Conservation (phyloP, 202 grass and related monocot genomes). For the Carex arenaria region DNA sequence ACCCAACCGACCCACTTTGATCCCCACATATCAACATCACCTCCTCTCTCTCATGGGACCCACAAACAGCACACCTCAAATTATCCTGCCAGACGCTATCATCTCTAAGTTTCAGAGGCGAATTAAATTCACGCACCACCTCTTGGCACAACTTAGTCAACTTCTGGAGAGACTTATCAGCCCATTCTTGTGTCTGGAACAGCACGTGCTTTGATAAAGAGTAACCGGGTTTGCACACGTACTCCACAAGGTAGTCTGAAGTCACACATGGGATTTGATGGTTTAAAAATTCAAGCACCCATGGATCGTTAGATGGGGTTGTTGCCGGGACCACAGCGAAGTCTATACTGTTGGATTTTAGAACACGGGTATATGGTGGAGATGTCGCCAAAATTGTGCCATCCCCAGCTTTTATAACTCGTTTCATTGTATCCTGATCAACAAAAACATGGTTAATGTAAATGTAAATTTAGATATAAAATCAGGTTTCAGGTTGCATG, state of each 20-base stretch:
- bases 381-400: slow-evolving; percentile 78
- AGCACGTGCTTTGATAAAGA: slow-evolving; percentile 63
- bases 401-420: slow-evolving; percentile 68
- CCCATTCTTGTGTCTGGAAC: slow-evolving; percentile 49
- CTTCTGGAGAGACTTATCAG: slow-evolving; percentile 47
- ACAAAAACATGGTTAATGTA: not conserved
- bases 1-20: slow-evolving; percentile 43
- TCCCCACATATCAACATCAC: slow-evolving; percentile 85
- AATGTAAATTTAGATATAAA: not conserved
- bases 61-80: slow-evolving; percentile 47
- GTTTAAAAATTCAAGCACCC: slow-evolving; percentile 63
- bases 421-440: slow-evolving; percentile 79
- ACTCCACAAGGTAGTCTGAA: slow-evolving; percentile 74
- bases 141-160: slow-evolving; percentile 46
- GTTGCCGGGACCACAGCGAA: slow-evolving; percentile 52
- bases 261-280: slow-evolving; percentile 55
- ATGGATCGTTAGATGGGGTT: slow-evolving; percentile 57
- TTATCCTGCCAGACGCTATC: slow-evolving; percentile 19
- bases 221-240: slow-evolving; percentile 58
- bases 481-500: not conserved
- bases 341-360: slow-evolving; percentile 46
- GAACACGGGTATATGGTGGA: slow-evolving; percentile 68
- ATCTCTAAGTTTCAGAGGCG: slow-evolving; percentile 11
- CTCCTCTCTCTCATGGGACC: slow-evolving; percentile 42
- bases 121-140: slow-evolving; percentile 20